These are phyloP conservation scores for Multifurca ochricompacta DNA, from an alignment of 768 basidiomycete genomes.

Conservation along the genomic window DNA sequence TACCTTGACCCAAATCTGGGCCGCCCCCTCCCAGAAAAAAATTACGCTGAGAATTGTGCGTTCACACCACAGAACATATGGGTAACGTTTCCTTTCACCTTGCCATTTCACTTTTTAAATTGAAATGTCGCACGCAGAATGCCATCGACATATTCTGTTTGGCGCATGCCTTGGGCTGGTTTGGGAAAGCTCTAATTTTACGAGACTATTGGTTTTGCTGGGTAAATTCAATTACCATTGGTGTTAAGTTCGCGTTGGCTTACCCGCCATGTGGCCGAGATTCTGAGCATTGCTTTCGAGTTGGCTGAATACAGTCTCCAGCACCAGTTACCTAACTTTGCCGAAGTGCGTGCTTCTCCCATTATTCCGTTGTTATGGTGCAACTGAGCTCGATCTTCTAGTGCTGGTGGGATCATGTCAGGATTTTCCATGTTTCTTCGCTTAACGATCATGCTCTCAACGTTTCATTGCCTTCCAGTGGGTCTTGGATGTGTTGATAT, in stretches of 20 bases:
- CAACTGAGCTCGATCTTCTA: slow-evolving; percentile 27
- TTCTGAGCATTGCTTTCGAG: slow-evolving; percentile 81
- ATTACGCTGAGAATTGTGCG: slow-evolving; percentile 75
- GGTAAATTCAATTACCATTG: slow-evolving; percentile 38
- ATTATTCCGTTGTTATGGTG: slow-evolving; percentile 19
- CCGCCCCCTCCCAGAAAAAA: slow-evolving; percentile 72
- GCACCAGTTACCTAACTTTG: slow-evolving; percentile 84
- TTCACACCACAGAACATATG: slow-evolving; percentile 56
- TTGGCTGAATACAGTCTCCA: slow-evolving; percentile 83
- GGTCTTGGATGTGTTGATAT: slow-evolving; percentile 79
- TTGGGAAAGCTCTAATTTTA: slow-evolving; percentile 83
- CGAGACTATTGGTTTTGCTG: slow-evolving; percentile 94
- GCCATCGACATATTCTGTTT: slow-evolving; percentile 83
- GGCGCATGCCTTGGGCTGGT: slow-evolving; percentile 83
- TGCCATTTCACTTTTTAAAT: neutral
- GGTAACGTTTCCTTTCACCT: slow-evolving; percentile 34
- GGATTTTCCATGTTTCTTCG: slow-evolving; percentile 25
- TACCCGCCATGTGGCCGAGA: slow-evolving; percentile 39
- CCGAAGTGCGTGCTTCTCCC: slow-evolving; percentile 52
- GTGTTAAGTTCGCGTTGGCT: slow-evolving; percentile 7
- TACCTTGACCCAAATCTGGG: slow-evolving; percentile 68
- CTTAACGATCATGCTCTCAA: slow-evolving; percentile 3
- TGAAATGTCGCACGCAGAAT: slow-evolving; percentile 36
- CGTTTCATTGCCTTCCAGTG: slow-evolving; percentile 40
- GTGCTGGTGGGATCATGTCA: slow-evolving; percentile 94